Conservation (phyloP, 768 basidiomycete species). For the Pleurotus pulmonarius region DNA sequence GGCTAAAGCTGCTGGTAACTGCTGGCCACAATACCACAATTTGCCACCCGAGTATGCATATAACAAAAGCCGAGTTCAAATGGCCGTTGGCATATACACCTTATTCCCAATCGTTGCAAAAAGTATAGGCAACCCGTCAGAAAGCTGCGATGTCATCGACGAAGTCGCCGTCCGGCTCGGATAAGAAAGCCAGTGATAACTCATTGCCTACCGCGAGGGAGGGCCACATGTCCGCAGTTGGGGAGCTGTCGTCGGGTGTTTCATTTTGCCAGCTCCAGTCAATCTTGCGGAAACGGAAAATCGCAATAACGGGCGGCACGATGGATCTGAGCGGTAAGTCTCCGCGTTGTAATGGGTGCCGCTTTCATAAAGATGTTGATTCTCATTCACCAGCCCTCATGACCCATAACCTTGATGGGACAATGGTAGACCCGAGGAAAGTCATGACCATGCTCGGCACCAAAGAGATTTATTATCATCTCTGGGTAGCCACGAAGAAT, state of each 20-base stretch:
- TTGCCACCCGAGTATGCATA: too few relatives aligned
- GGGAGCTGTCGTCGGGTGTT: background rate
- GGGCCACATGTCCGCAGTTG: background rate
- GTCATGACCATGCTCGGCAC: slow-evolving; percentile 15
- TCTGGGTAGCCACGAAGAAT: slow-evolving; percentile 28
- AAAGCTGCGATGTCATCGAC: too few relatives aligned
- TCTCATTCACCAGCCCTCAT: slow-evolving; percentile 16
- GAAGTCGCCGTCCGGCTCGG: too few relatives aligned
- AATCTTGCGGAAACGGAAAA: slow-evolving; percentile 18
- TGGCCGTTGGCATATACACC: too few relatives aligned
- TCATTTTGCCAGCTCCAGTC: slow-evolving; percentile 5
- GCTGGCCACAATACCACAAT: too few relatives aligned
- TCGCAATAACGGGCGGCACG: slow-evolving; percentile 39
- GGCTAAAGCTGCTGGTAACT: too few relatives aligned
- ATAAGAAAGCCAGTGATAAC: too few relatives aligned
- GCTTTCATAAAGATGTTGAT: background rate
- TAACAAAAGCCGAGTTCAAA: too few relatives aligned
- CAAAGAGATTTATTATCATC: slow-evolving; percentile 21
- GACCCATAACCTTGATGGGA: slow-evolving; percentile 22
- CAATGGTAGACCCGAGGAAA: slow-evolving; percentile 19
- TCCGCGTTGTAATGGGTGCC: background rate
- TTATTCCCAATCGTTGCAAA: too few relatives aligned
- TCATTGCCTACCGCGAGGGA: too few relatives aligned
- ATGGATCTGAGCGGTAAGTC: slow-evolving; percentile 40
- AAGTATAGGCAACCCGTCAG: too few relatives aligned